phyloP scores from a whole-genome alignment of 306 rosid genomes.

The Lathyrus tuberosus region DNA sequence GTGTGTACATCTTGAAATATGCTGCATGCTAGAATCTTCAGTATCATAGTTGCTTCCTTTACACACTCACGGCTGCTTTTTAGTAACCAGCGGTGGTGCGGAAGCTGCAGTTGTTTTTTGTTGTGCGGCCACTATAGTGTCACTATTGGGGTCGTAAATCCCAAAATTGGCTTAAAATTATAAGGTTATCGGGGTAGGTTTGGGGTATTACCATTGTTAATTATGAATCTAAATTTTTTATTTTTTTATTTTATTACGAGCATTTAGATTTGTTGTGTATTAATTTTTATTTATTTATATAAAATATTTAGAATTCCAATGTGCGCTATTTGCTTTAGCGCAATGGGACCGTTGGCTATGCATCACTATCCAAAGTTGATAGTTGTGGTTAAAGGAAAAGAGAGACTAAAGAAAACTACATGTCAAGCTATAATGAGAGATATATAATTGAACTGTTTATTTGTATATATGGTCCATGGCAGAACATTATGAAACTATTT shows the following conservation, averaged over 20 bases:
- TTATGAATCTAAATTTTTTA: neutral
- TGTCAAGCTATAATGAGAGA: neutral
- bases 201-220: neutral
- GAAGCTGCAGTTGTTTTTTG: neutral
- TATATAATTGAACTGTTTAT: neutral
- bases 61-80: neutral
- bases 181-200: neutral
- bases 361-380: neutral
- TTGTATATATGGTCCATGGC: neutral
- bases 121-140: neutral
- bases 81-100: neutral
- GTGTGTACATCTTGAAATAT: neutral
- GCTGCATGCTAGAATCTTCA: neutral
- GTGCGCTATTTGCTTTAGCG: neutral
- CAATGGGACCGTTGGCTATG: neutral
- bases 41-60: neutral
- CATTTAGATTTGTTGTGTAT: neutral
- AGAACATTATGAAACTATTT: neutral
- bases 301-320: neutral
- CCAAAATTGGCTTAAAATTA: neutral
- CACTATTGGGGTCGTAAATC: neutral
- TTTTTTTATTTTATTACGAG: neutral
- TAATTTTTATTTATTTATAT: neutral
- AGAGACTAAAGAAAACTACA: neutral
- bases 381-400: neutral